Percentiles rank a stretch among this genome's conserved stretches.
These are phyloP conservation scores for Candida ficus DNA, from an alignment of 805 yeast genomes.

Conservation along the genomic window DNA sequence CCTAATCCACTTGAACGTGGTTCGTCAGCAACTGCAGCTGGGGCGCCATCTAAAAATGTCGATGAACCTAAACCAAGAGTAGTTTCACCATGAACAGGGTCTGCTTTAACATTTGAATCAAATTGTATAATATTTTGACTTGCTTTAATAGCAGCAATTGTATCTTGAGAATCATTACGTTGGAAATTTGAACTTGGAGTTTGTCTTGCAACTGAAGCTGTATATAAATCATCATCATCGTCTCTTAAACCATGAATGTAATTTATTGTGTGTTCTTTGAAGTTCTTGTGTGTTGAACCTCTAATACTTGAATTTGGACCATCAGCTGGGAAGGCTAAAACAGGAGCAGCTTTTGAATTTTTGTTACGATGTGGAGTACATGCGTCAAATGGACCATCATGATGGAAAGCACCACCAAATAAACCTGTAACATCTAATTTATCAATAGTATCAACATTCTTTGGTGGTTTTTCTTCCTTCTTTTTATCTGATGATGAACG, in stretches of 20 bases:
- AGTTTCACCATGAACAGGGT: constrained; percentile 77
- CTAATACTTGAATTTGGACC: constrained; percentile 87
- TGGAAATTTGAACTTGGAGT: constrained; percentile 4
- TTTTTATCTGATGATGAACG: constrained; percentile 24
- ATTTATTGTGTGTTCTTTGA: constrained; percentile 61
- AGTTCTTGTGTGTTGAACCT: constrained; percentile 56
- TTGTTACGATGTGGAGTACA: constrained; percentile 95
- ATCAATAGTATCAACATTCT: constrained; percentile 89
- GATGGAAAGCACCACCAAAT: constrained; percentile 93
- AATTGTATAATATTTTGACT: constrained; percentile 55
- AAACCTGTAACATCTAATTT: constrained; percentile 93
- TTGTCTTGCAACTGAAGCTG: constrained; percentile 13
- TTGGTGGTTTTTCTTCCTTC: constrained; percentile 42
- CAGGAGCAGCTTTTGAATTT: constrained; percentile 75
- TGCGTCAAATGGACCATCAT: constrained; percentile 98
- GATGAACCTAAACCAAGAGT: constrained; percentile 89
- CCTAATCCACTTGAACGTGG: constrained; percentile 43
- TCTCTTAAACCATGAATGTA: constrained; percentile 70
- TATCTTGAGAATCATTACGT: constrained; percentile 16
- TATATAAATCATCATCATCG: constrained; percentile 40
- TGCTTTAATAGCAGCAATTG: constrained; percentile 41
- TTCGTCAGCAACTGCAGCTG: constrained; percentile 58
- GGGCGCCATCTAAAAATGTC: constrained; percentile 94
- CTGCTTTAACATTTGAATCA: constrained; percentile 64
- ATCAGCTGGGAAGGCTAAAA: constrained; percentile 89